Conservation (phyloP, 768 basidiomycete genomes). For the Rhodotorula sphaerocarpa region DNA sequence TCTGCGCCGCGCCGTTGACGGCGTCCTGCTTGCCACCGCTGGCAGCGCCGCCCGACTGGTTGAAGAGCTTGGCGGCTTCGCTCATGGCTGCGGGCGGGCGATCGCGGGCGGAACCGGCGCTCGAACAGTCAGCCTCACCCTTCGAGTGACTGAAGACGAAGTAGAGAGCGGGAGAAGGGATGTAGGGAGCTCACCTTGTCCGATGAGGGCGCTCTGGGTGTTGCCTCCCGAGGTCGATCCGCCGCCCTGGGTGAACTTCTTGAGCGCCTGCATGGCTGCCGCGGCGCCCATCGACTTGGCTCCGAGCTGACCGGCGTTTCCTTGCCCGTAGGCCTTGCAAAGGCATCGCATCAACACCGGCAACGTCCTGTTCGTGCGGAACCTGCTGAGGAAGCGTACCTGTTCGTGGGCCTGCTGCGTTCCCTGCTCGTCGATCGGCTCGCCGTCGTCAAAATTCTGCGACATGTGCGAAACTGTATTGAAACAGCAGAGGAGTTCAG, state of each 20-base stretch:
- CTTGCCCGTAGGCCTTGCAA: conserved; percentile 16
- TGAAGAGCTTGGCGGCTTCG: conserved; percentile 30
- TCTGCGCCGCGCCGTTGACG: conserved; percentile 27
- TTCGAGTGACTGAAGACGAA: too few species aligned
- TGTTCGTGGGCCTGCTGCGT: too few species aligned
- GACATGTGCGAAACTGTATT: conserved; percentile 21
- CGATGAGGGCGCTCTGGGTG: conserved; percentile 26
- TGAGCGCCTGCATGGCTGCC: conserved; percentile 30
- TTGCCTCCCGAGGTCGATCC: conserved; percentile 2
- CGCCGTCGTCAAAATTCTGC: conserved; percentile 1
- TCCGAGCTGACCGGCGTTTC: conserved; percentile 5
- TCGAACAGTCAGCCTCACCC: neutral
- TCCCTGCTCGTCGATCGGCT: conserved; percentile 29
- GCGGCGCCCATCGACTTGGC: conserved; percentile 9
- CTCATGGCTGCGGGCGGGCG: conserved; percentile 14
- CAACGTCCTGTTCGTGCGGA: too few species aligned
- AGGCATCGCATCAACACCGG: too few species aligned
- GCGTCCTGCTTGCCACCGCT: conserved; percentile 19
- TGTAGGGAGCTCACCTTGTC: conserved; percentile 19
- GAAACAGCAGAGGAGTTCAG: neutral
- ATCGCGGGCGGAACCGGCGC: neutral
- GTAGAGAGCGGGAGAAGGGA: too few species aligned
- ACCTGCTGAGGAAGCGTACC: too few species aligned
- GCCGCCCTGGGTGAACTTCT: conserved; percentile 5
- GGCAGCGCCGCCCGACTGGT: conserved; percentile 18